A percentile compares a stretch with the other conserved stretches of the same genome.
Conservation (phyloP, 225 moss, liverwort and hornwort species). For the Lunularia cruciata region DNA sequence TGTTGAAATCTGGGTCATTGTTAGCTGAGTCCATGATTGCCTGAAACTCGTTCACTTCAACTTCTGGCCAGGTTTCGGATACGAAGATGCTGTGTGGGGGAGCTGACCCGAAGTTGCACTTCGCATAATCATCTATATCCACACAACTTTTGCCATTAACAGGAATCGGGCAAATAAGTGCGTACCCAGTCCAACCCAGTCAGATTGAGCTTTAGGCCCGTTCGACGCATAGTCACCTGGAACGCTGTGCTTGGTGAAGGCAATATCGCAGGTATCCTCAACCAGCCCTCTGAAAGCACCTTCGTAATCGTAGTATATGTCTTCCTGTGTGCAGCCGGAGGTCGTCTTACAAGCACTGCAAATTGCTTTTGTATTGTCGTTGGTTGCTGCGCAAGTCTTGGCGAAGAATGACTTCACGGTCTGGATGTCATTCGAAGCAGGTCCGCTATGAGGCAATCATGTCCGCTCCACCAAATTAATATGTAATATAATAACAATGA, state of each 20-base stretch:
- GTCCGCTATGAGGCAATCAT: too few species aligned
- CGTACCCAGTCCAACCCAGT: constrained; percentile 45
- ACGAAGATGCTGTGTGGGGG: constrained; percentile 45
- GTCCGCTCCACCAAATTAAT: too few species aligned
- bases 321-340: constrained; percentile 30
- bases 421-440: constrained; percentile 32
- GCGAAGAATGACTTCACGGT: constrained; percentile 41
- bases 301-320: constrained; percentile 44
- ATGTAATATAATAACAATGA: too few species aligned
- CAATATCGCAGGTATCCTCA: constrained; percentile 39
- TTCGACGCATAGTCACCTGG: constrained; percentile 33
- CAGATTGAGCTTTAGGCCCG: constrained; percentile 33
- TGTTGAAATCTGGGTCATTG: constrained; percentile 29
- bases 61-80: not conserved
- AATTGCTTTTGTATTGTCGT: constrained; percentile 17
- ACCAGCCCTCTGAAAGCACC: constrained; percentile 47
- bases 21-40: constrained; percentile 39
- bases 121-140: constrained; percentile 27
- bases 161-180: constrained; percentile 32
- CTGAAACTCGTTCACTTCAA: constrained; percentile 30
- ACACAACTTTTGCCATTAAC: constrained; percentile 23
- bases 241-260: constrained; percentile 53
- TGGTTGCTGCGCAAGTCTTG: constrained; percentile 37
- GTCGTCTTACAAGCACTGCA: constrained; percentile 41
- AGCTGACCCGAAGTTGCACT: constrained; percentile 52